Evolutionary conservation across 2,329 filamentous ascomycete genomes (phyloP), one percentile per base, ranked within the genome.

Genomic region (Epichloe gansuensis): DNA sequence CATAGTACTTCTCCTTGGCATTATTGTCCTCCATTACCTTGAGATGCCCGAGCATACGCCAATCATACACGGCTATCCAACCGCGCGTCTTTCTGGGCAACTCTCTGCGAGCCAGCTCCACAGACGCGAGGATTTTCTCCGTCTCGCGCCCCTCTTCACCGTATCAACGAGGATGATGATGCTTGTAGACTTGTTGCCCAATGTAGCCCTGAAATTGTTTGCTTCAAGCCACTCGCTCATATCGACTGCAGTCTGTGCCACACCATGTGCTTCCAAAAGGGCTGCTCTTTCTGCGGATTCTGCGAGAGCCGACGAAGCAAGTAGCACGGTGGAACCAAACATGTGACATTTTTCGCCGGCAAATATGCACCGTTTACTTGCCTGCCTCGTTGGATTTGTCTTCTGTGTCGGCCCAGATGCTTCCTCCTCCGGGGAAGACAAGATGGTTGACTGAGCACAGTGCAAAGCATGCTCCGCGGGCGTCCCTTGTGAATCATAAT

Each of bases 41-140:
- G 9, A 77, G 59, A 21, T 70, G 65, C 35, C 68, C 64, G 46
- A 77, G 54, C 5, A 75, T 60, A 4, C 71, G 65, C 73, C 74
- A 77, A 57, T 77, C 73, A 51, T 73, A 74, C 2, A 75, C 65
- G 5, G 65, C 63, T 2, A 75, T 66, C 64, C 67, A 71, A 9
- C 67, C 65, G 5, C 67, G 61, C 31, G 58, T 57, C 4, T 65
- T 64, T 2, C 60, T 58, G 3, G 60, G 60, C 9, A 58, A 59
- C 23, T 51, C 56, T 12, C 67, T 46, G 11, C 66, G 63, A 9
- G 61, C 55, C 6, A 58, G 52, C 38, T 71, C 61, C 7, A 74
- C 63, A 4, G 55, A 57, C 21, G 54, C 53, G 3, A 73, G 55
- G n/a, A 75, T 64, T 0, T 56, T 54, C 28, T 61, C 57, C 0